Evolutionary conservation across 2,329 filamentous ascomycete species (phyloP).

Genomic region (Sarocladium brachiariae): DNA sequence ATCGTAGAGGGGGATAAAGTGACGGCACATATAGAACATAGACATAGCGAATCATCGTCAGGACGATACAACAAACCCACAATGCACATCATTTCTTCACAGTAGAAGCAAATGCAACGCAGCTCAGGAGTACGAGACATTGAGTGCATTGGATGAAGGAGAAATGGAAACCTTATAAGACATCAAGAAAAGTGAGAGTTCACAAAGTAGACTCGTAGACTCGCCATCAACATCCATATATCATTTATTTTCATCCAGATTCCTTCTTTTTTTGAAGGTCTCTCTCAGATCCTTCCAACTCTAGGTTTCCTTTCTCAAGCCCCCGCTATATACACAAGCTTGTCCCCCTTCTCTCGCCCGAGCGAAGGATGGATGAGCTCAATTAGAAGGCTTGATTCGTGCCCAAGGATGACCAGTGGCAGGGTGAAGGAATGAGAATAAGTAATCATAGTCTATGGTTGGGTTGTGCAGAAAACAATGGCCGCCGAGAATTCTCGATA

Average conservation of each 20-base stretch:
- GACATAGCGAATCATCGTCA: too few relatives aligned
- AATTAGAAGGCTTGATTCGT: not conserved
- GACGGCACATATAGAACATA: too few relatives aligned
- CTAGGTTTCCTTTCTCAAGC: too few relatives aligned
- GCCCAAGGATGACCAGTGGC: not conserved
- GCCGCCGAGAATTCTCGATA: not conserved
- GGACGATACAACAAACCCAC: too few relatives aligned
- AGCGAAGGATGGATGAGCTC: not conserved
- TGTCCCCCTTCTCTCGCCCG: not conserved
- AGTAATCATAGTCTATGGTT: not conserved
- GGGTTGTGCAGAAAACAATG: not conserved
- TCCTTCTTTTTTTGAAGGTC: not conserved
- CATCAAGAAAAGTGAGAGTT: too few relatives aligned
- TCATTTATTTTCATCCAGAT: not conserved
- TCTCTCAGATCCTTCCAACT: not conserved
- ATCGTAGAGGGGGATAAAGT: too few relatives aligned
- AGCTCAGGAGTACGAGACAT: too few relatives aligned
- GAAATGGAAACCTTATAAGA: too few relatives aligned
- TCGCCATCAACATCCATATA: constrained; percentile 6
- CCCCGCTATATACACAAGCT: constrained; percentile 9
- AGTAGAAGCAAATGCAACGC: too few relatives aligned
- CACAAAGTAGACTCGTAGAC: too few relatives aligned
- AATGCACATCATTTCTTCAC: too few relatives aligned
- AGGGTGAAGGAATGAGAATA: not conserved
- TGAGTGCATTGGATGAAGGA: too few relatives aligned